Evolutionary conservation across 805 yeast species (phyloP).

Genomic region (Barnettozyma vustinii): DNA sequence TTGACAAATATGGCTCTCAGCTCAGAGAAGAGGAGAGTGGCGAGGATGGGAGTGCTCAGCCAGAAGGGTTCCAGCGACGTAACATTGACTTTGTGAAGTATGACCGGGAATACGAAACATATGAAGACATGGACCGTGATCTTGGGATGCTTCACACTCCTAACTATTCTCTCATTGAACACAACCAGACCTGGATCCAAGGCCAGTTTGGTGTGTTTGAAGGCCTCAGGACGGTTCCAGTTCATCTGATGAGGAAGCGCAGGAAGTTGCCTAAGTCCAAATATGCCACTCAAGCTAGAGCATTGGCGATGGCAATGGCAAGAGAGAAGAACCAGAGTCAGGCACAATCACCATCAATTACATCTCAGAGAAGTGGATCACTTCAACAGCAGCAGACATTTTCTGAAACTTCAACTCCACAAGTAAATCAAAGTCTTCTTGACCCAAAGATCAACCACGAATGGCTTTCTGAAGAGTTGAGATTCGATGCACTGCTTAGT

Average conservation of each 20-base stretch:
- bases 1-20: slow-evolving; percentile 42
- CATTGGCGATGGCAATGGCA: slow-evolving; percentile 1
- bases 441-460: slow-evolving; percentile 27
- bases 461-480: slow-evolving; percentile 66
- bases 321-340: neutral
- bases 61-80: slow-evolving; percentile 62
- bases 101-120: slow-evolving; percentile 60
- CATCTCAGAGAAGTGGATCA: neutral
- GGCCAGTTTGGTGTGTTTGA: slow-evolving; percentile 87
- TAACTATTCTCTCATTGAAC: slow-evolving; percentile 34
- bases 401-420: neutral
- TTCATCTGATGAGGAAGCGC: slow-evolving; percentile 20
- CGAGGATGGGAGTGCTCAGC: slow-evolving; percentile 27
- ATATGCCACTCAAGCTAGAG: slow-evolving; percentile 15
- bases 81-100: slow-evolving; percentile 71
- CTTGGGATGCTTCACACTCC: slow-evolving; percentile 49
- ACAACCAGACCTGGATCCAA: slow-evolving; percentile 43
- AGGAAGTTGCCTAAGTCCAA: slow-evolving; percentile 22
- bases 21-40: slow-evolving; percentile 16
- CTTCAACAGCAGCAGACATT: neutral
- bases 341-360: neutral
- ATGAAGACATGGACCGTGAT: slow-evolving; percentile 78
- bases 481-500: slow-evolving; percentile 68
- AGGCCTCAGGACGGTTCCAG: slow-evolving; percentile 29
- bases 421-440: neutral